These are phyloP conservation scores for Phytophthora ramorum DNA, from an alignment of 352 stramenopile genomes.

Conservation along the genomic window DNA sequence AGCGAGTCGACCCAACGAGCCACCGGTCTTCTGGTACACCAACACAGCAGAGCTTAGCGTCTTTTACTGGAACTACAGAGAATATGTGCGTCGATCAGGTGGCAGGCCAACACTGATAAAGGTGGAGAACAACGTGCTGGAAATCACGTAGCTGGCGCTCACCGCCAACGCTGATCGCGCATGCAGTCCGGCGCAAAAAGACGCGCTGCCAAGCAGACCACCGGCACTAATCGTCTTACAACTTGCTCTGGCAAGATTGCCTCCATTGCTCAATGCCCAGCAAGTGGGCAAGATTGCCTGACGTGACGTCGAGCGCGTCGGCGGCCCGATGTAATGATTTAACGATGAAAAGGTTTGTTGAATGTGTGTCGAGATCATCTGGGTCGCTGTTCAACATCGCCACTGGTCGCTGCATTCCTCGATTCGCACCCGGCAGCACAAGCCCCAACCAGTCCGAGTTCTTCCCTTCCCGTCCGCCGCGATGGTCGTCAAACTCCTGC, in stretches of 20 bases:
- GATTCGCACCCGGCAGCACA: slow-evolving; percentile 43
- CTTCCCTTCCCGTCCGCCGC: background rate
- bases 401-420: slow-evolving; percentile 30
- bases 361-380: slow-evolving; percentile 29
- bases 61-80: slow-evolving; percentile 80
- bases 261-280: too few species aligned
- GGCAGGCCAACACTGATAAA: slow-evolving; percentile 67
- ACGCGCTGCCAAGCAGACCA: slow-evolving; percentile 8
- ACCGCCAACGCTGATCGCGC: too few species aligned
- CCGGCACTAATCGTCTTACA: background rate
- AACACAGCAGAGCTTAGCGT: slow-evolving; percentile 62
- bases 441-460: slow-evolving; percentile 4
- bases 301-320: slow-evolving; percentile 24
- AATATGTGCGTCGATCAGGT: slow-evolving; percentile 74
- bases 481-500: slow-evolving; percentile 79
- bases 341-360: background rate
- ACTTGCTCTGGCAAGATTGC: background rate
- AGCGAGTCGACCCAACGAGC: slow-evolving; percentile 35
- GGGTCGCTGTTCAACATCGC: too few species aligned
- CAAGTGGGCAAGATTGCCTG: background rate
- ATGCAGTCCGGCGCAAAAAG: background rate
- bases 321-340: slow-evolving; percentile 19
- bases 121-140: slow-evolving; percentile 77
- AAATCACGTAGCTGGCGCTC: slow-evolving; percentile 41
- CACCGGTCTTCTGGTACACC: slow-evolving; percentile 84